These are phyloP conservation scores for Tolypocladium cylindrosporum DNA, from an alignment of 2,329 filamentous ascomycete species.

Conservation along the genomic window DNA sequence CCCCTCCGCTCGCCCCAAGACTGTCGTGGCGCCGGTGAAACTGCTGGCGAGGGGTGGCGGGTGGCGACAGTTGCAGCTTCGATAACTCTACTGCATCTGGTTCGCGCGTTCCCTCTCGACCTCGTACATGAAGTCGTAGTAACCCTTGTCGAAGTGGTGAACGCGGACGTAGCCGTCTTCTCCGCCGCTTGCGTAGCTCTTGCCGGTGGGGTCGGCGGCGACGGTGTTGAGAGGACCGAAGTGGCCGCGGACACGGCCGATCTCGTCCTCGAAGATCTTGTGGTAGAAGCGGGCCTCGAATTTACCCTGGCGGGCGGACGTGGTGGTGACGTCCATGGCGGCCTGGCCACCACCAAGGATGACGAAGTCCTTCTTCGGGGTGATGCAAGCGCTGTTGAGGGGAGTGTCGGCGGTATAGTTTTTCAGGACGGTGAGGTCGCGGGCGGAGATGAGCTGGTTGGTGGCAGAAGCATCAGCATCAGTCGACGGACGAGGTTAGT, in stretches of 20 bases:
- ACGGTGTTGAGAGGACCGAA: slow-evolving; percentile 97
- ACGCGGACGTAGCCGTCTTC: slow-evolving; percentile 98
- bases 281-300: slow-evolving; percentile 99
- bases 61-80: not conserved
- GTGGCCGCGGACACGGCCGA: slow-evolving; percentile 91
- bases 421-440: slow-evolving; percentile 86
- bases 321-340: slow-evolving; percentile 97
- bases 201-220: slow-evolving; percentile 82
- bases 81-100: slow-evolving; percentile 24
- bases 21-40: not conserved
- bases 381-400: slow-evolving; percentile 90
- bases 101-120: slow-evolving; percentile 75
- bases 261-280: slow-evolving; percentile 98
- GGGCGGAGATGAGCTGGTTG: slow-evolving; percentile 63
- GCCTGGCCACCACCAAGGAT: slow-evolving; percentile 97
- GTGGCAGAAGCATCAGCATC: slow-evolving; percentile 5
- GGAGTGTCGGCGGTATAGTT: slow-evolving; percentile 88
- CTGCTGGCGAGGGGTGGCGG: not conserved
- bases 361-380: slow-evolving; percentile 92
- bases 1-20: not conserved
- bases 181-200: slow-evolving; percentile 87
- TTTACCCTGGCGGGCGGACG: slow-evolving; percentile 88
- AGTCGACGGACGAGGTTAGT: too few species aligned
- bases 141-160: slow-evolving; percentile 96
- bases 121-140: slow-evolving; percentile 98